These are phyloP conservation scores for Komagataella phaffii DNA, from an alignment of 805 yeast species.

Conservation along the genomic window DNA sequence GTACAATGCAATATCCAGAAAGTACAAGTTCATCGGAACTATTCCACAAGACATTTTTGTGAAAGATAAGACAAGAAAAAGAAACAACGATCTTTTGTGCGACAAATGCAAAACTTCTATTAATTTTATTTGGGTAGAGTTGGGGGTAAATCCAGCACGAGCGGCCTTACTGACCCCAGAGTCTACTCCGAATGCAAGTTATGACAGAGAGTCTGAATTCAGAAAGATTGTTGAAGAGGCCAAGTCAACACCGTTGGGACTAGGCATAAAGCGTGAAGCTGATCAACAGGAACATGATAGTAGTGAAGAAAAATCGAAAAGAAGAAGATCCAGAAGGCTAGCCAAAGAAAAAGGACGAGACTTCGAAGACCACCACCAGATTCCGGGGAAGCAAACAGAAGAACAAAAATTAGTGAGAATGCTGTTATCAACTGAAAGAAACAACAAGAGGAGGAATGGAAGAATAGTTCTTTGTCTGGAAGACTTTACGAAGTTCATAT, in stretches of 20 bases:
- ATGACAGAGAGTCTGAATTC: slow-evolving; percentile 14
- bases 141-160: slow-evolving; percentile 9
- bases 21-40: neutral
- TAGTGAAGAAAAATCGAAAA: neutral
- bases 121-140: slow-evolving; percentile 33
- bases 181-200: slow-evolving; percentile 5
- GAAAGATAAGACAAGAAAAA: slow-evolving; percentile 6
- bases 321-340: neutral
- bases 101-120: slow-evolving; percentile 33
- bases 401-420: neutral
- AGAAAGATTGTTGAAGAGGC: slow-evolving; percentile 11
- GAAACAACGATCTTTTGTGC: slow-evolving; percentile 31
- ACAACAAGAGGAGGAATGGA: neutral
- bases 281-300: neutral
- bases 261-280: neutral
- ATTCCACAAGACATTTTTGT: neutral
- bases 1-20: neutral
- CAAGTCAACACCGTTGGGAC: neutral
- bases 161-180: slow-evolving; percentile 15
- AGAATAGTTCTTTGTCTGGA: neutral
- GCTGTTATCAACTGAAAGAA: neutral
- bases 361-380: neutral
- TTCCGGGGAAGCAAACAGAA: neutral
- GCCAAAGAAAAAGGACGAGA: neutral
- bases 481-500: neutral